phyloP scores from a whole-genome alignment of 2,329 filamentous ascomycete species.

The Polytolypa hystricis region DNA sequence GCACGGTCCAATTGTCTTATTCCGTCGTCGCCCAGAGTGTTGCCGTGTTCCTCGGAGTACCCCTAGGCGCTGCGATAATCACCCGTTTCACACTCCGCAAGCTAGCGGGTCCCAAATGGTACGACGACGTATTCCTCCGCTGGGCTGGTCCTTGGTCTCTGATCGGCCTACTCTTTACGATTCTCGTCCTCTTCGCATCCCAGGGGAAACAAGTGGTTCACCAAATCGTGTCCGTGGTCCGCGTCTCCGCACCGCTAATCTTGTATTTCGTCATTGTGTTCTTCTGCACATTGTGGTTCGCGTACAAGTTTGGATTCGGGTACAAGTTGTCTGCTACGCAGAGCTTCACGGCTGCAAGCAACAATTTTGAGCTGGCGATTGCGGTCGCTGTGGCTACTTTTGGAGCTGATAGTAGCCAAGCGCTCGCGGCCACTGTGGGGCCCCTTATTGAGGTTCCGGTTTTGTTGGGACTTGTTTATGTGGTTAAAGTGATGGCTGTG shows the following conservation, averaged over 20 bases:
- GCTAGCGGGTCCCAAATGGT: slow-evolving; percentile 48
- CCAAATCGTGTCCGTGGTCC: slow-evolving; percentile 71
- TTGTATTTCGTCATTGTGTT: slow-evolving; percentile 75
- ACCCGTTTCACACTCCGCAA: slow-evolving; percentile 55
- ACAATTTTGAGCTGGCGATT: slow-evolving; percentile 88
- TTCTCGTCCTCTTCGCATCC: slow-evolving; percentile 72
- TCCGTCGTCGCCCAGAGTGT: slow-evolving; percentile 65
- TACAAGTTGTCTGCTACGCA: slow-evolving; percentile 64
- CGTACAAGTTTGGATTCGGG: slow-evolving; percentile 57
- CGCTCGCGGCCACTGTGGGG: slow-evolving; percentile 70
- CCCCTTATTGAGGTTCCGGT: slow-evolving; percentile 82
- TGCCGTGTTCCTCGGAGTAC: slow-evolving; percentile 74
- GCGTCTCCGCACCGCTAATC: slow-evolving; percentile 68
- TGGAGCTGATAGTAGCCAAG: slow-evolving; percentile 66
- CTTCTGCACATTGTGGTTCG: slow-evolving; percentile 52
- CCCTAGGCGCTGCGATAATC: slow-evolving; percentile 65
- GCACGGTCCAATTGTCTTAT: slow-evolving; percentile 44
- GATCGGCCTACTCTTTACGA: slow-evolving; percentile 76
- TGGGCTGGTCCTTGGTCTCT: slow-evolving; percentile 63
- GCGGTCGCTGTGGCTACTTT: slow-evolving; percentile 76
- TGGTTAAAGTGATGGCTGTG: slow-evolving; percentile 44
- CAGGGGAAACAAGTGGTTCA: slow-evolving; percentile 67
- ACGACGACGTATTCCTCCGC: slow-evolving; percentile 58
- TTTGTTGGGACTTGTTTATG: slow-evolving; percentile 64
- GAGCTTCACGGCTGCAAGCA: slow-evolving; percentile 81